Evolutionary conservation across 2,329 filamentous ascomycete species (phyloP).

Genomic region (Penicillium thymicola): DNA sequence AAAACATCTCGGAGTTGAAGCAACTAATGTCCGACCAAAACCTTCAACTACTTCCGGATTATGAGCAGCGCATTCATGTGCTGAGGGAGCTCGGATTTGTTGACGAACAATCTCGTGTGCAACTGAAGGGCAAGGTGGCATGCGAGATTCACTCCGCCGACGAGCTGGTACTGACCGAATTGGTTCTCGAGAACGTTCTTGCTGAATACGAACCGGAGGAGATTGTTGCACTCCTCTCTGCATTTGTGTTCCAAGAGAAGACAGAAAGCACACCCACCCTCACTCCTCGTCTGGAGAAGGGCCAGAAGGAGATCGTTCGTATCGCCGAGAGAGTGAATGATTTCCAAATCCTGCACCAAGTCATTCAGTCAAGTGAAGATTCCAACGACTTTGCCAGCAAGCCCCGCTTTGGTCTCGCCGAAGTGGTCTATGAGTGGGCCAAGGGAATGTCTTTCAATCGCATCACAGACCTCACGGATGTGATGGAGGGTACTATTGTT

Average conservation of each 20-base stretch:
- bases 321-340: constrained; percentile 92
- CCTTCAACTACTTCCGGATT: constrained; percentile 90
- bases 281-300: constrained; percentile 75
- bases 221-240: constrained; percentile 87
- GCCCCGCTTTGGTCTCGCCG: constrained; percentile 87
- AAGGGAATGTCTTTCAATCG: constrained; percentile 97
- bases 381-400: constrained; percentile 86
- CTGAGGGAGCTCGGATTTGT: constrained; percentile 90
- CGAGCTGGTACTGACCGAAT: constrained; percentile 90
- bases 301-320: constrained; percentile 78
- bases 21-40: constrained; percentile 94
- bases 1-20: constrained; percentile 83
- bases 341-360: constrained; percentile 84
- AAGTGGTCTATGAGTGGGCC: constrained; percentile 99
- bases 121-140: constrained; percentile 96
- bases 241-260: constrained; percentile 98
- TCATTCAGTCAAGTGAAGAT: constrained; percentile 85
- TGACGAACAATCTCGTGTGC: constrained; percentile 79
- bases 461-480: constrained; percentile 92
- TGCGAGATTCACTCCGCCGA: constrained; percentile 98
- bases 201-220: constrained; percentile 94
- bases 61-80: constrained; percentile 90
- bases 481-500: constrained; percentile 96
- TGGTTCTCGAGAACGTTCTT: constrained; percentile 94
- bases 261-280: constrained; percentile 77